Base-by-base conservation (phyloP, 1,139 yeast species). In the Hansenula anomala region DNA sequence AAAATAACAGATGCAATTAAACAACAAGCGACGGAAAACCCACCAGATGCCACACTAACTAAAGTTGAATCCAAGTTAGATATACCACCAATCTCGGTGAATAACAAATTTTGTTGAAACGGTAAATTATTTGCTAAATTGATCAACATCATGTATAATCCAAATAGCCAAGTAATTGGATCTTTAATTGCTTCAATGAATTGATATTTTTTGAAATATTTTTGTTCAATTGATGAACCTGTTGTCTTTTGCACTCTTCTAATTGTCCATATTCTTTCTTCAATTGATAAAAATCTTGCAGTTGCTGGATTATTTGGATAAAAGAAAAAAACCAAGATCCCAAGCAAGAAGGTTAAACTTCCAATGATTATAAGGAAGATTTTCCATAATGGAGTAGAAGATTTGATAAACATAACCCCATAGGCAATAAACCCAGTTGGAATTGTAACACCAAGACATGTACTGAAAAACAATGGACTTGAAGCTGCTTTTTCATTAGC, bases 41-140 rank as follows among this genome's bases (percentile, higher is more conserved):
- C 69, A 27, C 71, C 67, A 25, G 67, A 60, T 3, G 73, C 76
- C 34, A 71, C 74, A 4, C 75, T 65, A 6, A 74, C 73, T 31
- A 73, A 54, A 2, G 75, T 70, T 1, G 78, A 64, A 34, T 62
- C 65, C 30, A 72, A 56, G 41, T 61, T 63, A 3, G 33, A 30
- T 20, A 69, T 54, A 14, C 45, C 62, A 30, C 72, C 72, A 43
- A 67, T 55, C 30, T 59, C 57, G 17, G 56, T 58, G 41, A 60
- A 71, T 31, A 71, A 54, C 33, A 69, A 48, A 33, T 62, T 67
- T 42, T 69, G 67, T 47, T 67, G 72, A 43, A 65, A 70, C 1
- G 69, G 56, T 33, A 70, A 58, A 45, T 69, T 69, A 45, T 71
- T 71, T 11, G 74, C 67, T 42, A 71, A 53, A 48, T 66, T 69